A percentile compares a stretch with the other conserved stretches of the same genome.
phyloP scores from a whole-genome alignment of 2,329 filamentous ascomycete genomes.

The Cladophialophora chaetospira region DNA sequence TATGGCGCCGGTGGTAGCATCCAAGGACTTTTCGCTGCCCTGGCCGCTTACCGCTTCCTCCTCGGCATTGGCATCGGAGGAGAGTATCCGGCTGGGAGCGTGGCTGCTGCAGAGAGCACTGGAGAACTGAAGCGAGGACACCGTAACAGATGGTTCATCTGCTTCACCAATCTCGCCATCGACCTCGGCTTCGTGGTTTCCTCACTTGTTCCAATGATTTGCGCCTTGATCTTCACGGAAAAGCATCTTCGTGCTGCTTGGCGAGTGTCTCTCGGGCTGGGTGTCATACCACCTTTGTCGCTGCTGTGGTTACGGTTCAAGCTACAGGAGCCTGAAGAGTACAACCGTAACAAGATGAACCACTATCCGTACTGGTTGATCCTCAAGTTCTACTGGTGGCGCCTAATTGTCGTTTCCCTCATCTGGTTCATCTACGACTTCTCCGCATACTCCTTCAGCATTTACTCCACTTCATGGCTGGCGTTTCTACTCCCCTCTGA shows the following conservation, averaged over 20 bases:
- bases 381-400: slow-evolving; percentile 70
- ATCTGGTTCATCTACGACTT: slow-evolving; percentile 93
- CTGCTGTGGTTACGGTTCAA: slow-evolving; percentile 72
- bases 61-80: slow-evolving; percentile 75
- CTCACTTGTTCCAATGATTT: slow-evolving; percentile 71
- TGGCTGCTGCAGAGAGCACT: slow-evolving; percentile 80
- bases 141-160: slow-evolving; percentile 86
- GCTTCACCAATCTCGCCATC: slow-evolving; percentile 88
- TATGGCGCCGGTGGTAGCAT: slow-evolving; percentile 72
- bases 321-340: slow-evolving; percentile 78
- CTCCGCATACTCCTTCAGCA: slow-evolving; percentile 78
- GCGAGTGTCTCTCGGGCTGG: slow-evolving; percentile 78
- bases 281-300: slow-evolving; percentile 73
- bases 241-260: slow-evolving; percentile 73
- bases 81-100: slow-evolving; percentile 64
- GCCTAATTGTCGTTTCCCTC: slow-evolving; percentile 67
- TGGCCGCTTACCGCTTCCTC: slow-evolving; percentile 84
- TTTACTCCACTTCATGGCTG: slow-evolving; percentile 71
- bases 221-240: slow-evolving; percentile 61
- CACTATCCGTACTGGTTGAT: slow-evolving; percentile 56
- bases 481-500: slow-evolving; percentile 61
- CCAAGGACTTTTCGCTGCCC: slow-evolving; percentile 72
- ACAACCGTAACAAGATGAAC: slow-evolving; percentile 69
- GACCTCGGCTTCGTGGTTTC: slow-evolving; percentile 82
- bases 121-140: slow-evolving; percentile 78